Evolutionary conservation across 352 stramenopile species (phyloP).

Genomic region (Pythium utonaiense): DNA sequence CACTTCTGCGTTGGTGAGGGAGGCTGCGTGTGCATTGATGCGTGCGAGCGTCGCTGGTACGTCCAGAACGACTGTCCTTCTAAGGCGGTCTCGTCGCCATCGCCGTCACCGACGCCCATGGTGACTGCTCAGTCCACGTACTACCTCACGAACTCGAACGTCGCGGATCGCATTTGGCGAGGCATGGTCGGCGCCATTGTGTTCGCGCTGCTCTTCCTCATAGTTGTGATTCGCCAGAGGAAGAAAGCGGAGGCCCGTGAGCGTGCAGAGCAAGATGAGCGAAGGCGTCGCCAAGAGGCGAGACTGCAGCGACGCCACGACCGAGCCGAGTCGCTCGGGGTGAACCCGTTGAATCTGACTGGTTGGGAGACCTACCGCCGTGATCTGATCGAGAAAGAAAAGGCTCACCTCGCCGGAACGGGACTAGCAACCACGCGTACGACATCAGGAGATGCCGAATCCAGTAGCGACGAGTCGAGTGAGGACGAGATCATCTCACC

Average conservation of each 20-base stretch:
- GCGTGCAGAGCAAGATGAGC: neutral
- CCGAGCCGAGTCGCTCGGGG: neutral
- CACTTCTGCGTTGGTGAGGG: constrained; percentile 12
- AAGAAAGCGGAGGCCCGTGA: neutral
- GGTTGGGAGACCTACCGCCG: constrained; percentile 21
- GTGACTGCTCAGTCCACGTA: neutral
- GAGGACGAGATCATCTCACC: neutral
- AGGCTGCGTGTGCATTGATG: constrained; percentile 19
- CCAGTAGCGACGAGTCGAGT: neutral
- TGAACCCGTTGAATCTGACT: constrained; percentile 8
- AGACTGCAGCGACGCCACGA: constrained; percentile 7
- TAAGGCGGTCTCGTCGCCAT: neutral
- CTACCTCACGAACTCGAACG: neutral
- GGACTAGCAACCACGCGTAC: neutral
- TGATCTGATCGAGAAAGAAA: constrained; percentile 17
- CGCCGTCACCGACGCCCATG: neutral
- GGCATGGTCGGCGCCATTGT: constrained; percentile 15
- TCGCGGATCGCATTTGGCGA: constrained; percentile 14
- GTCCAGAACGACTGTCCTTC: constrained; percentile 9
- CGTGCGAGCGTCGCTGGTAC: constrained; percentile 19
- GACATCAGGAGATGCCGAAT: neutral
- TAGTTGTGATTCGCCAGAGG: neutral
- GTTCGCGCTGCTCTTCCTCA: constrained; percentile 7
- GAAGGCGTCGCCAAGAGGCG: neutral
- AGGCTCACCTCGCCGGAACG: neutral